Evolutionary conservation across 768 basidiomycete genomes (phyloP).

Genomic region (Amanita rubescens): DNA sequence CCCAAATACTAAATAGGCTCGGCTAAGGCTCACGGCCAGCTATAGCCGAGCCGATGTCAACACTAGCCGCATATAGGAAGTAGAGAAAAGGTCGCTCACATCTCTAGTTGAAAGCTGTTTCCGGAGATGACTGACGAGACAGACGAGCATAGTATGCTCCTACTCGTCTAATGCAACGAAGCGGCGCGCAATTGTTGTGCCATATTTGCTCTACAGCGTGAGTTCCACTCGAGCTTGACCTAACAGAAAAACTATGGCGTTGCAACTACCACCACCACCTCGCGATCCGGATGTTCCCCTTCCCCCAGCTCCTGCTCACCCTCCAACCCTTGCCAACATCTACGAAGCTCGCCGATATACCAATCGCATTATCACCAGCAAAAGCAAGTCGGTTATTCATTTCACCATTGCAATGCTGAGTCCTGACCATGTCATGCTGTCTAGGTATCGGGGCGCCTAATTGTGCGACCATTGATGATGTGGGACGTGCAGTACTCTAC

Average conservation of each 20-base stretch:
- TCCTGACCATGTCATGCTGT: background rate
- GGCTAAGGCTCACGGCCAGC: no score
- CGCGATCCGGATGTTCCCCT: background rate
- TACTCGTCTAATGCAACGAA: no score
- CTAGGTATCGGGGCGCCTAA: background rate
- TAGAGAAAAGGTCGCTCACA: no score
- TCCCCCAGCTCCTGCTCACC: background rate
- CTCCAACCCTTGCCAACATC: background rate
- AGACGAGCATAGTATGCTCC: no score
- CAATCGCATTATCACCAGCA: background rate
- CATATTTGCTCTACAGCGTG: no score
- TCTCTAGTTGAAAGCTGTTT: no score
- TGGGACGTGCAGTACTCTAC: background rate
- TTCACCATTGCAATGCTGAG: background rate
- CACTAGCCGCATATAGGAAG: no score
- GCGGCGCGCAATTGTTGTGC: no score
- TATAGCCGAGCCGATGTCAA: no score
- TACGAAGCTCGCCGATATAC: background rate
- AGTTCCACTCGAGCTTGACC: background rate
- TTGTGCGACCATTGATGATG: background rate
- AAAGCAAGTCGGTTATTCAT: background rate
- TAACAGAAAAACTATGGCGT: background rate
- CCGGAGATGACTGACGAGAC: no score
- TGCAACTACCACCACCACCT: background rate
- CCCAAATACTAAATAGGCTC: no score